Evolutionary conservation across 805 yeast genomes (phyloP).

Genomic region (Wickerhamomyces bovis): DNA sequence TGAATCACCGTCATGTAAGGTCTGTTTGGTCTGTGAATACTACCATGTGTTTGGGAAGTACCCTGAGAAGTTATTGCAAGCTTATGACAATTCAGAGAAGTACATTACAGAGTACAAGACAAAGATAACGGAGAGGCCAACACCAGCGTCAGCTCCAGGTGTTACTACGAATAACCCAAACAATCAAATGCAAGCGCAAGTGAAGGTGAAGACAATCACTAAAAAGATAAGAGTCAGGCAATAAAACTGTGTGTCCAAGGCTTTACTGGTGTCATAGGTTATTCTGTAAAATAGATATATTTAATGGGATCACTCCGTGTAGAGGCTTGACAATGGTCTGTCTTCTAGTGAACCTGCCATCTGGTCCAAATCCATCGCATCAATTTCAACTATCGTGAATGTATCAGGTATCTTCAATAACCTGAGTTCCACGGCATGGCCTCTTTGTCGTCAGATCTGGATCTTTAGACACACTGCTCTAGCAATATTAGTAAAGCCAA

Average conservation of each 20-base stretch:
- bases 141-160: neutral
- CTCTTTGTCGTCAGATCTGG: too few species aligned
- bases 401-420: too few species aligned
- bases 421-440: too few species aligned
- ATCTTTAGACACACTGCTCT: too few species aligned
- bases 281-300: neutral
- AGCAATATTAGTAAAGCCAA: too few species aligned
- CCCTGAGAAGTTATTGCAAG: neutral
- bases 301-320: too few species aligned
- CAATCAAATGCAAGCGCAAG: neutral
- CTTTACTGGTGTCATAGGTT: neutral
- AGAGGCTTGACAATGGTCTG: too few species aligned
- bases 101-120: neutral
- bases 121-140: neutral
- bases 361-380: too few species aligned
- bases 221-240: neutral
- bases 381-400: too few species aligned
- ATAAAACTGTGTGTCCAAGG: neutral
- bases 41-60: constrained; percentile 1
- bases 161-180: neutral
- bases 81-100: neutral
- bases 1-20: neutral
- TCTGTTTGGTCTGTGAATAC: constrained; percentile 1
- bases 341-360: too few species aligned
- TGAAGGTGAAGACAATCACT: neutral